Base-by-base conservation (phyloP, 148 eudicot species). In the Amaranthus cruentus region DNA sequence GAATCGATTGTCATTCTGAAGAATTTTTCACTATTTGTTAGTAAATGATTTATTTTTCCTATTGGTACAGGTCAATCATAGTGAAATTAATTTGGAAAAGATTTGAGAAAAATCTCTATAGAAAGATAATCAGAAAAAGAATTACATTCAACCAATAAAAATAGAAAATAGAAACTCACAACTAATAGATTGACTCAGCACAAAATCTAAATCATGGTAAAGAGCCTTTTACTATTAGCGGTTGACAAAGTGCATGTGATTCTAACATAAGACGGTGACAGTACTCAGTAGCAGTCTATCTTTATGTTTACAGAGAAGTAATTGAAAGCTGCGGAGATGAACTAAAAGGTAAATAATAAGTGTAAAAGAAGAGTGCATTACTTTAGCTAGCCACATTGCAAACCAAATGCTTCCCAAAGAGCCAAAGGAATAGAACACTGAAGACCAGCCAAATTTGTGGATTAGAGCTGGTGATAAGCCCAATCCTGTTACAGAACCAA, bases 321-420 rank as follows among this genome's bases (percentile, higher is more conserved):
- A 15, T 2, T 54, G 49, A 47, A 63, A 65, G 68, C 2, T 14
- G 18, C 2, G 57, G 12, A 63, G 62, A 47, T 7, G 9, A 49
- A 72, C 49, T 10, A 12, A 50, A 47, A 18, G 10, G 66, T 28
- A 47, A 67, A 44, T 7, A 63, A 68, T 53, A 57, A n/a, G 48
- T 54, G 62, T 14, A 56, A 50, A 53, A 62, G 47, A 77, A 68
- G 62, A 3, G 68, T 53, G 76, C 53, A 75, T 80, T 81, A 90
- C 99, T 69, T 90, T 91, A 76, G 83, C 90, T 43, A 86, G 83
- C 99, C 96, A 95, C 69, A 90, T 56, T 59, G 94, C 97, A 80
- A 95, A 82, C 99, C 99, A 95, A 79, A 92, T 69, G 75, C 86
- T 92, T 75, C 97, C 99, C 48, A 95, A 90, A 77, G 99, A 95